Evolutionary conservation across 768 basidiomycete genomes (phyloP).

Genomic region (Boletus edulis): DNA sequence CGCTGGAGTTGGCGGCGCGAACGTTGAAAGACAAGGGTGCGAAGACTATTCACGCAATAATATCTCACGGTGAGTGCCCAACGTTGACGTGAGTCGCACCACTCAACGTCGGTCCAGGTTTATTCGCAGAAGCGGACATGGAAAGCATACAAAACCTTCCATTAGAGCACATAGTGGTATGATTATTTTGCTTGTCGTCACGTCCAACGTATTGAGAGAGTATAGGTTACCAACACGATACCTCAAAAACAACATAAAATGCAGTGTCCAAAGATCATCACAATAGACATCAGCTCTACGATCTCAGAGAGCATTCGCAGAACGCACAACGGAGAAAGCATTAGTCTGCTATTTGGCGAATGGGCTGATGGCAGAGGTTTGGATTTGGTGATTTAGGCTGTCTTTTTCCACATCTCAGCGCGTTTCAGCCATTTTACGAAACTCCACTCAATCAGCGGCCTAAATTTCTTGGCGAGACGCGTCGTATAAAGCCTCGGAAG

Average conservation of each 20-base stretch:
- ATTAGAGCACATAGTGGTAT: slow-evolving; percentile 81
- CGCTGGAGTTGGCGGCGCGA: slow-evolving; percentile 79
- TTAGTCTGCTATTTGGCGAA: slow-evolving; percentile 83
- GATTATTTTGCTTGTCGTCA: slow-evolving; percentile 19
- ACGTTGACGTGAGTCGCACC: slow-evolving; percentile 1
- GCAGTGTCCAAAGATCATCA: slow-evolving; percentile 72
- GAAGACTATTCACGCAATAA: slow-evolving; percentile 78
- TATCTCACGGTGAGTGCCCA: slow-evolving; percentile 76
- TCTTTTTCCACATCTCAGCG: neutral
- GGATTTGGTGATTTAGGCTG: slow-evolving; percentile 25
- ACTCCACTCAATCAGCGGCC: neutral
- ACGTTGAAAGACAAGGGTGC: slow-evolving; percentile 92
- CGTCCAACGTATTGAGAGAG: slow-evolving; percentile 3
- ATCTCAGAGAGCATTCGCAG: slow-evolving; percentile 95
- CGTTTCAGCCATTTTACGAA: neutral
- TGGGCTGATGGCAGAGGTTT: slow-evolving; percentile 53
- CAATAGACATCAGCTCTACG: slow-evolving; percentile 87
- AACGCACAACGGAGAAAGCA: slow-evolving; percentile 92
- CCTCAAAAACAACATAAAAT: slow-evolving; percentile 72
- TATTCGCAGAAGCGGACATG: slow-evolving; percentile 78
- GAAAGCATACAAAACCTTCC: slow-evolving; percentile 65
- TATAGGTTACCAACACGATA: slow-evolving; percentile 91
- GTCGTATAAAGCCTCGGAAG: neutral
- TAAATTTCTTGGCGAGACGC: neutral
- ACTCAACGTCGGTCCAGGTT: slow-evolving; percentile 43